phyloP scores from a whole-genome alignment of 2,329 filamentous ascomycete genomes.

The Diplodia scrobiculata region DNA sequence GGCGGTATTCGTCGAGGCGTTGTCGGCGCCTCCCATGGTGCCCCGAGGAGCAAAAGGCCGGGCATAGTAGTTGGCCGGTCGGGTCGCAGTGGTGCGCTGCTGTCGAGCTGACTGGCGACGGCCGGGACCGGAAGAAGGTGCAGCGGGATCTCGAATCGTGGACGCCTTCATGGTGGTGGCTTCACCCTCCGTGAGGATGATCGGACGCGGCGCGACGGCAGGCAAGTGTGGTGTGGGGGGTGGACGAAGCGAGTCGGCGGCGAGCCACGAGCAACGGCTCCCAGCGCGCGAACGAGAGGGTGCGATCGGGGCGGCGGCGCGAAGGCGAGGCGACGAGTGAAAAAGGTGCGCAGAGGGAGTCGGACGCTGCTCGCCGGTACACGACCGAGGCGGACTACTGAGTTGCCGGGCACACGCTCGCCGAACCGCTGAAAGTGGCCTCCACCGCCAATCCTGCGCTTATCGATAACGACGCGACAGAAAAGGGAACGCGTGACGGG shows the following conservation, averaged over 20 bases:
- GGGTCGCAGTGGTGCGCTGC: constrained; percentile 49
- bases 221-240: constrained; percentile 9
- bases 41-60: constrained; percentile 49
- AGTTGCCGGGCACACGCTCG: constrained; percentile 23
- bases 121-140: constrained; percentile 22
- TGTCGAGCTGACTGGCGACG: constrained; percentile 51
- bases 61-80: constrained; percentile 57
- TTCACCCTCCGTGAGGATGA: constrained; percentile 20
- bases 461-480: constrained; percentile 17
- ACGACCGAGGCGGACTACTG: constrained; percentile 22
- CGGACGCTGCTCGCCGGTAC: constrained; percentile 19
- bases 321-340: neutral
- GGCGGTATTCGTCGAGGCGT: constrained; percentile 43
- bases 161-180: constrained; percentile 30
- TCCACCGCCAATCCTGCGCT: constrained; percentile 12
- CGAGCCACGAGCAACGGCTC: constrained; percentile 11
- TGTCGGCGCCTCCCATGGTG: constrained; percentile 42
- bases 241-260: constrained; percentile 8
- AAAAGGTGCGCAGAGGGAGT: constrained; percentile 22
- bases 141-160: constrained; percentile 23
- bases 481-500: constrained; percentile 5
- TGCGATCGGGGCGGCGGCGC: neutral
- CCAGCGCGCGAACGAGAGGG: constrained; percentile 9
- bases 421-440: constrained; percentile 17
- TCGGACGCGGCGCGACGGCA: constrained; percentile 19